Percentiles rank a stretch among this genome's conserved stretches.
Evolutionary conservation across 2,329 filamentous ascomycete genomes (phyloP).

Genomic region (Coniochaeta pulveracea): DNA sequence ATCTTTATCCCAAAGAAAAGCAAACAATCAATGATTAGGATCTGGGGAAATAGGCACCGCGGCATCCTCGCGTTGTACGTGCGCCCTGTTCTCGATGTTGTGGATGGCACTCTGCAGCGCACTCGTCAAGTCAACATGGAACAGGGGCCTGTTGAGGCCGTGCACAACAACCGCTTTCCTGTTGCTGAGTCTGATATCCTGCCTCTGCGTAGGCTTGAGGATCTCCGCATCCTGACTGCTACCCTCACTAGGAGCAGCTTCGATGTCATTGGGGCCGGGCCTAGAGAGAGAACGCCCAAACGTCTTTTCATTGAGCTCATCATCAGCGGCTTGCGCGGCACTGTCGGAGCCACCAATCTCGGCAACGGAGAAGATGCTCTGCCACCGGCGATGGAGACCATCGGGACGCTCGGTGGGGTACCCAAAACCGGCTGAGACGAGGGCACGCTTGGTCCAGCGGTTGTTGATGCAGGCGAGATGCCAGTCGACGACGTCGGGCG

Average conservation of each 20-base stretch:
- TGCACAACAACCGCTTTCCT: conserved; percentile 53
- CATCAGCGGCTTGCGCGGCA: conserved; percentile 58
- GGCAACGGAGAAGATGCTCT: conserved; percentile 88
- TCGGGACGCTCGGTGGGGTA: conserved; percentile 51
- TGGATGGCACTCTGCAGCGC: conserved; percentile 80
- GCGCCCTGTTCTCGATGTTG: conserved; percentile 53
- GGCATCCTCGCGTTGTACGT: conserved; percentile 10
- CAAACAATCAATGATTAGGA: neutral
- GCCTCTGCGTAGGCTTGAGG: neutral
- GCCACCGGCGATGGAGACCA: conserved; percentile 60
- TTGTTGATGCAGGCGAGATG: conserved; percentile 92
- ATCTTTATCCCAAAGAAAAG: conserved; percentile 1
- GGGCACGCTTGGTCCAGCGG: conserved; percentile 85
- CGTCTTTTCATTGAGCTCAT: conserved; percentile 44
- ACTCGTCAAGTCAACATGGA: conserved; percentile 86
- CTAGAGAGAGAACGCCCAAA: conserved; percentile 10
- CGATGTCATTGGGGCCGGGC: conserved; percentile 10
- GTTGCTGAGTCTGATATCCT: neutral
- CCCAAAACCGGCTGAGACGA: conserved; percentile 80
- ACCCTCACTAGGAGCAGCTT: conserved; percentile 12
- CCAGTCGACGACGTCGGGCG: conserved; percentile 81
- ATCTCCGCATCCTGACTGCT: conserved; percentile 19
- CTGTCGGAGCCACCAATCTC: conserved; percentile 64
- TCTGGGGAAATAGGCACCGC: neutral
- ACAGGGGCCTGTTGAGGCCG: conserved; percentile 80